These are phyloP conservation scores for Beauveria brongniartii DNA, from an alignment of 2,329 filamentous ascomycete species.

Conservation along the genomic window DNA sequence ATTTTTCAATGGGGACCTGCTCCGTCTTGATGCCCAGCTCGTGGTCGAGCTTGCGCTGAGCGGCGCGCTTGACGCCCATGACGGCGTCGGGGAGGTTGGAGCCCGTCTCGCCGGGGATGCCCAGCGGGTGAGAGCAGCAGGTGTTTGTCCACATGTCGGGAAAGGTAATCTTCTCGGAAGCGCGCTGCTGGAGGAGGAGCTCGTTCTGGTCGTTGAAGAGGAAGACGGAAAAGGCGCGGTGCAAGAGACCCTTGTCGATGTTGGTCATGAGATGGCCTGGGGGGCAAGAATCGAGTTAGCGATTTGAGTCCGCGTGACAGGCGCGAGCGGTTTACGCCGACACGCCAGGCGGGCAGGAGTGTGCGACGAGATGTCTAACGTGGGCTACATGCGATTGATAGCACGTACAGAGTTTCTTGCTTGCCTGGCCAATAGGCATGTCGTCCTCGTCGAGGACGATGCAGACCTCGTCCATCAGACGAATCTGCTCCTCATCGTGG, in stretches of 20 bases:
- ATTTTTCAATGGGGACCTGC: conserved; percentile 85
- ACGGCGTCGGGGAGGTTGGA: conserved; percentile 71
- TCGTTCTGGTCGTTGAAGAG: conserved; percentile 93
- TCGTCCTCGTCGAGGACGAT: conserved; percentile 94
- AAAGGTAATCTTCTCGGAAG: conserved; percentile 96
- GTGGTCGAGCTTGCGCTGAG: conserved; percentile 87
- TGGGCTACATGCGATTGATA: not conserved
- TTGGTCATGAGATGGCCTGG: conserved; percentile 97
- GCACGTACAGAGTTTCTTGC: conserved; percentile 84
- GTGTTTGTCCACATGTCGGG: conserved; percentile 99
- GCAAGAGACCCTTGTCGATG: conserved; percentile 89
- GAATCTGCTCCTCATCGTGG: conserved; percentile 95
- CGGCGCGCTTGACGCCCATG: conserved; percentile 81
- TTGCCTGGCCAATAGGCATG: conserved; percentile 85
- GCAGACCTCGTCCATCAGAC: conserved; percentile 97
- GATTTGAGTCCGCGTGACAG: not conserved
- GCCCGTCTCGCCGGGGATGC: conserved; percentile 86
- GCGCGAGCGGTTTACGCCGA: not conserved
- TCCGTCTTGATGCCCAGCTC: conserved; percentile 85
- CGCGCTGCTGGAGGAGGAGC: conserved; percentile 89
- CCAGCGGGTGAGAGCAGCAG: conserved; percentile 94
- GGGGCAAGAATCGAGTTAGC: conserved; percentile 2
- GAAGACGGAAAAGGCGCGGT: conserved; percentile 96
- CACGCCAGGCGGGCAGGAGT: not conserved
- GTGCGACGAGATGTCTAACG: not conserved